Percentiles rank a stretch among this genome's conserved stretches.
Conservation (phyloP, 306 rosid genomes). For the Dryas octopetala region DNA sequence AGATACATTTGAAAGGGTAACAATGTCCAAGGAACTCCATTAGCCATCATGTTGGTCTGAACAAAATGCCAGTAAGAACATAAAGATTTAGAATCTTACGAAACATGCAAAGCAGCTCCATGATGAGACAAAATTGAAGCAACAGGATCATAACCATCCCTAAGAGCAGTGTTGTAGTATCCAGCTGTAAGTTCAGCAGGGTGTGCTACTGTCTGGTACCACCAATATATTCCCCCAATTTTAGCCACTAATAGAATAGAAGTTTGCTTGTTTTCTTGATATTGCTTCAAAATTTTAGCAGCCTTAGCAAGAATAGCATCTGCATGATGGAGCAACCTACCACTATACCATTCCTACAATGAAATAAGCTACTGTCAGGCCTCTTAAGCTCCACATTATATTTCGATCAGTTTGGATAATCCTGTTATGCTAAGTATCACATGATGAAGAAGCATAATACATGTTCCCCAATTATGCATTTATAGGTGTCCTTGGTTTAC, state of each 20-base stretch:
- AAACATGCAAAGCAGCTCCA: slow-evolving; percentile 39
- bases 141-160: slow-evolving; percentile 39
- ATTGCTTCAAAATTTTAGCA: slow-evolving; percentile 33
- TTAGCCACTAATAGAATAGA: slow-evolving; percentile 34
- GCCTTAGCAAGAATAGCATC: slow-evolving; percentile 43
- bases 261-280: slow-evolving; percentile 20
- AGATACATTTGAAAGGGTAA: background rate
- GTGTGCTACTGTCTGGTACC: slow-evolving; percentile 35
- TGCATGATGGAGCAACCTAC: slow-evolving; percentile 38
- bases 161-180: slow-evolving; percentile 34
- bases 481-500: background rate
- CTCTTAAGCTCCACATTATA: background rate
- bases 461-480: background rate
- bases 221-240: slow-evolving; percentile 43
- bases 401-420: background rate
- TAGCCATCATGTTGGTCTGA: background rate
- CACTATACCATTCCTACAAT: slow-evolving; percentile 45
- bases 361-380: background rate
- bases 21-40: background rate
- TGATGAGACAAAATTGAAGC: slow-evolving; percentile 37
- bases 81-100: slow-evolving; percentile 27
- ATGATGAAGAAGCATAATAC: background rate
- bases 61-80: background rate
- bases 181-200: slow-evolving; percentile 45
- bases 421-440: background rate